phyloP scores from a whole-genome alignment of 2,329 filamentous ascomycete genomes.

The Ophiocordyceps robertsii region DNA sequence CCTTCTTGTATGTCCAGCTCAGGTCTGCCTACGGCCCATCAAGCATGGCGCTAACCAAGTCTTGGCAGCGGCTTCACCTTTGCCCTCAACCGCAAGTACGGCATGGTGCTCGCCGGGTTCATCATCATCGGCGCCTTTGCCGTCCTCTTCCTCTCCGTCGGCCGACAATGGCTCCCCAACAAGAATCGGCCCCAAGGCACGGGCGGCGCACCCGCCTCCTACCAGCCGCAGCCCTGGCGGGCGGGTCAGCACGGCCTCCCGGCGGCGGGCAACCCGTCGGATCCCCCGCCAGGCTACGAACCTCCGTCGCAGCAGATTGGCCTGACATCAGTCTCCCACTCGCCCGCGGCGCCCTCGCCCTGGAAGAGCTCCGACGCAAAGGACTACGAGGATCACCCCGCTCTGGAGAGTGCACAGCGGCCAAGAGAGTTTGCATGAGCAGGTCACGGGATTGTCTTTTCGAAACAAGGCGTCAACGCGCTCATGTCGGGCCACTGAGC shows the following conservation, averaged over 20 bases:
- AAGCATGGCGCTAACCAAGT: background rate
- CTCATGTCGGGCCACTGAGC: too few species aligned
- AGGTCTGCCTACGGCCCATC: too few species aligned
- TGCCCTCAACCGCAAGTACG: conserved; percentile 32
- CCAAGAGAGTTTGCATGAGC: conserved; percentile 18
- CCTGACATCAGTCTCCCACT: conserved; percentile 9
- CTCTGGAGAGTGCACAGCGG: conserved; percentile 16
- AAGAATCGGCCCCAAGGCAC: conserved; percentile 6
- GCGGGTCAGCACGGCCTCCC: conserved; percentile 6
- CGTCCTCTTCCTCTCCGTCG: conserved; percentile 22
- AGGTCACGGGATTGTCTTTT: too few species aligned
- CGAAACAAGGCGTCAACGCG: conserved; percentile 11
- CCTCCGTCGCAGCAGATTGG: conserved; percentile 17
- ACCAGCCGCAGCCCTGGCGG: conserved; percentile 17
- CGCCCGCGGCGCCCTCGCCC: conserved; percentile 13
- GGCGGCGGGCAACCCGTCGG: conserved; percentile 7
- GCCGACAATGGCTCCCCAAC: conserved; percentile 13
- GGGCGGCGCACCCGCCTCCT: conserved; percentile 8
- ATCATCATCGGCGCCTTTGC: conserved; percentile 29
- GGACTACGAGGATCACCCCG: conserved; percentile 16
- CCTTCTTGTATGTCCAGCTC: conserved; percentile 33
- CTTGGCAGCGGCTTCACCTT: conserved; percentile 40
- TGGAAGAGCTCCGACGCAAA: conserved; percentile 11
- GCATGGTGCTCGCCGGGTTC: conserved; percentile 33
- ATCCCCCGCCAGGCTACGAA: conserved; percentile 19